A percentile compares a stretch with the other conserved stretches of the same genome.
These are phyloP conservation scores for Penicillium sp. DNA, from an alignment of 2,329 filamentous ascomycete genomes.

Conservation along the genomic window DNA sequence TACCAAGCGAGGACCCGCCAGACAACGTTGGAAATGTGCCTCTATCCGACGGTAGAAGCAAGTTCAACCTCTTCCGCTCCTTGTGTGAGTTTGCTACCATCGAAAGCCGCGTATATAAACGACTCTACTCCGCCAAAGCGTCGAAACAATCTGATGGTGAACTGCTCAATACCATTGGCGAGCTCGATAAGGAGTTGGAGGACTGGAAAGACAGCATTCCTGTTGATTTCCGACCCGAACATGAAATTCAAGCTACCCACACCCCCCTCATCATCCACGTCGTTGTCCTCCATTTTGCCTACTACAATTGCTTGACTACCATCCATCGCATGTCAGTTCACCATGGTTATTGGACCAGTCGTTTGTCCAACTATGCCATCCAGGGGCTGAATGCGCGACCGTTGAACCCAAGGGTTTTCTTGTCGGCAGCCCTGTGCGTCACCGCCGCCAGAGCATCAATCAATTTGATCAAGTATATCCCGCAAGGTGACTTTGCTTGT, in stretches of 20 bases:
- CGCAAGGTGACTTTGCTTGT: constrained; percentile 88
- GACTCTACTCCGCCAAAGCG: constrained; percentile 86
- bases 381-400: constrained; percentile 88
- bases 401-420: constrained; percentile 89
- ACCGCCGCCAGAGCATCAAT: constrained; percentile 90
- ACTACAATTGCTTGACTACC: constrained; percentile 96
- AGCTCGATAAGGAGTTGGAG: constrained; percentile 84
- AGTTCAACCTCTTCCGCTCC: constrained; percentile 89
- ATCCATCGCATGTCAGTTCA: constrained; percentile 99
- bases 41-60: constrained; percentile 79
- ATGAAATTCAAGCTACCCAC: constrained; percentile 90
- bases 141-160: constrained; percentile 89
- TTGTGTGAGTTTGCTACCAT: constrained; percentile 92
- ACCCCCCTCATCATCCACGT: constrained; percentile 92
- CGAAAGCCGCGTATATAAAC: constrained; percentile 90
- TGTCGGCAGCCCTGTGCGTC: constrained; percentile 87
- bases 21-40: constrained; percentile 96
- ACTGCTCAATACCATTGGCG: constrained; percentile 89
- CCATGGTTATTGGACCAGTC: constrained; percentile 96
- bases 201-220: constrained; percentile 96
- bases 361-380: constrained; percentile 90
- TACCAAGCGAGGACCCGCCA: constrained; percentile 82
- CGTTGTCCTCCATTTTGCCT: constrained; percentile 90
- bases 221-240: constrained; percentile 91
- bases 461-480: constrained; percentile 90